Evolutionary conservation across 2,329 filamentous ascomycete genomes (phyloP).

Genomic region (Ophiocordyceps sinensis): DNA sequence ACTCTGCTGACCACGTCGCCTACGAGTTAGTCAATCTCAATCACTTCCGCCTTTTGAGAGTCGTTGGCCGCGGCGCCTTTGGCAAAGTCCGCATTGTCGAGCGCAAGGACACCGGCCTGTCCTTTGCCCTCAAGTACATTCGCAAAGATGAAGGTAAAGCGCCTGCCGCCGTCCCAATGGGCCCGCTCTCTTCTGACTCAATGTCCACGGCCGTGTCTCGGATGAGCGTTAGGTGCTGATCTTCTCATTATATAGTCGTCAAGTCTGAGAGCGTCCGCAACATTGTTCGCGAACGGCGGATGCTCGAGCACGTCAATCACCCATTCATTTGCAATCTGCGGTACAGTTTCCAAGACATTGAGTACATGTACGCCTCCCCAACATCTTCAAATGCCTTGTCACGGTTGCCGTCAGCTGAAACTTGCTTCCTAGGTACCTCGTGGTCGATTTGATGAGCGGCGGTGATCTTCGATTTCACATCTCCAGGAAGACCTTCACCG

Average conservation of each 20-base stretch:
- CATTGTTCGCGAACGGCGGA: constrained; percentile 91
- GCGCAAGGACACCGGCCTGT: constrained; percentile 84
- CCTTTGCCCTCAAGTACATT: constrained; percentile 96
- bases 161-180: no score
- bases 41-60: constrained; percentile 86
- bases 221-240: neutral
- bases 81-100: constrained; percentile 98
- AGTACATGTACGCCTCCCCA: constrained; percentile 71
- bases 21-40: constrained; percentile 99
- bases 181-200: no score
- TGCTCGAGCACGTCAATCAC: constrained; percentile 96
- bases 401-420: neutral
- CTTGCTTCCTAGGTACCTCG: constrained; percentile 58
- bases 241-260: constrained; percentile 49
- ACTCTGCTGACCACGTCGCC: neutral
- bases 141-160: constrained; percentile 83
- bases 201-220: neutral
- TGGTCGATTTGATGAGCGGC: constrained; percentile 96
- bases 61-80: constrained; percentile 95
- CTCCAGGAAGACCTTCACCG: constrained; percentile 92
- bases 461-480: constrained; percentile 96
- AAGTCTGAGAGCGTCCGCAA: constrained; percentile 96
- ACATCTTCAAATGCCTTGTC: neutral
- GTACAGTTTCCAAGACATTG: constrained; percentile 98
- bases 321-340: constrained; percentile 96